Percentiles rank a stretch among this genome's conserved stretches.
These are phyloP conservation scores for Pisolithus orientalis DNA, from an alignment of 768 basidiomycete genomes.

Conservation along the genomic window DNA sequence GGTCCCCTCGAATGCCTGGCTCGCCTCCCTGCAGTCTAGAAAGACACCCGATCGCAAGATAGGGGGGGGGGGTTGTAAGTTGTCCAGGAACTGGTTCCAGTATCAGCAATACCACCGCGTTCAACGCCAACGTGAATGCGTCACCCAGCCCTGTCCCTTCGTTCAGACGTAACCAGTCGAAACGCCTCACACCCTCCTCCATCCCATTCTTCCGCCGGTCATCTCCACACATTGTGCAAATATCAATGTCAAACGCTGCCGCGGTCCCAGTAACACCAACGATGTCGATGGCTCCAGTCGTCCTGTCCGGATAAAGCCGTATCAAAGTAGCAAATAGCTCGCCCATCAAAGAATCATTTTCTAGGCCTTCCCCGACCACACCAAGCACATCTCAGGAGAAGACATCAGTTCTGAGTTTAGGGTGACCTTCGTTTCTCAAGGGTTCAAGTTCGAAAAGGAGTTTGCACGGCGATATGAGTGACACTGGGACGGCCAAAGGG, in stretches of 20 bases:
- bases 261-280: slow-evolving; percentile 44
- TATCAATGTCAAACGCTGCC: slow-evolving; percentile 40
- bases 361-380: slow-evolving; percentile 45
- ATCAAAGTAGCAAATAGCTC: slow-evolving; percentile 41
- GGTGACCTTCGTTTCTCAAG: slow-evolving; percentile 77
- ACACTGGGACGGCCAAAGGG: slow-evolving; percentile 35
- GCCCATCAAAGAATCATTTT: slow-evolving; percentile 49
- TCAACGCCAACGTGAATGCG: slow-evolving; percentile 46
- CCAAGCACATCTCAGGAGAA: slow-evolving; percentile 68
- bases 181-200: slow-evolving; percentile 84
- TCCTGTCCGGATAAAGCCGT: slow-evolving; percentile 34
- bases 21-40: slow-evolving; percentile 34
- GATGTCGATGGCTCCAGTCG: slow-evolving; percentile 42
- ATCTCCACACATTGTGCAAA: slow-evolving; percentile 81
- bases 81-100: slow-evolving; percentile 75
- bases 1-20: slow-evolving; percentile 51
- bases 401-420: slow-evolving; percentile 75
- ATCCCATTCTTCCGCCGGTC: slow-evolving; percentile 94
- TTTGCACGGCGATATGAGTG: slow-evolving; percentile 53
- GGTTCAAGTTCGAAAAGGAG: slow-evolving; percentile 73
- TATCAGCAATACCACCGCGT: slow-evolving; percentile 59
- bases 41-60: slow-evolving; percentile 61
- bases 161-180: slow-evolving; percentile 56
- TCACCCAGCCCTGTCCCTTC: slow-evolving; percentile 73
- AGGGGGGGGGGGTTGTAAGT: slow-evolving; percentile 41